Evolutionary conservation across 306 rosid species (phyloP).

Genomic region (Quercus variabilis): DNA sequence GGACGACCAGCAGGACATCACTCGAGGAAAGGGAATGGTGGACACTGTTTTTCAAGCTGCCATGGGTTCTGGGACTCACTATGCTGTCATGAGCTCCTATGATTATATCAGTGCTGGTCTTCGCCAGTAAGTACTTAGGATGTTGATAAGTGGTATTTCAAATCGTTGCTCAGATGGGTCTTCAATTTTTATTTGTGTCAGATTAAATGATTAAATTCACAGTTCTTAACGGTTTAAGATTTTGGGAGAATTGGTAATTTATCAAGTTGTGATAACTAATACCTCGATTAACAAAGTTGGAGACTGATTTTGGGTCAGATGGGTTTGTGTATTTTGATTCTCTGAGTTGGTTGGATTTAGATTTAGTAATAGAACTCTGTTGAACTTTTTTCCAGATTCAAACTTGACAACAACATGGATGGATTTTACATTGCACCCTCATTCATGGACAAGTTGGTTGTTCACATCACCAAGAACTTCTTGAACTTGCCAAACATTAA

Average conservation of each 20-base stretch:
- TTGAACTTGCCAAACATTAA: constrained; percentile 69
- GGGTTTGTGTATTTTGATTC: neutral
- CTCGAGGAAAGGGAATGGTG: constrained; percentile 85
- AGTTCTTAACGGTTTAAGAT: too few species aligned
- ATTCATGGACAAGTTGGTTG: constrained; percentile 78
- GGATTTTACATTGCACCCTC: constrained; percentile 86
- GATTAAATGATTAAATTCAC: too few species aligned
- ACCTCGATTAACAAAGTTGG: too few species aligned
- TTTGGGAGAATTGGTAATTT: too few species aligned
- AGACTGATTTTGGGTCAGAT: neutral
- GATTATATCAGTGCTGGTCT: constrained; percentile 72
- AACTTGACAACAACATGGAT: constrained; percentile 62
- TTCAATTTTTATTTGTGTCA: neutral
- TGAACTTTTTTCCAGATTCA: constrained; percentile 39
- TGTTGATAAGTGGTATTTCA: neutral
- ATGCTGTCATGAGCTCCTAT: constrained; percentile 73
- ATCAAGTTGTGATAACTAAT: too few species aligned
- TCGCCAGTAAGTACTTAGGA: constrained; percentile 54
- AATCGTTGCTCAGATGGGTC: neutral
- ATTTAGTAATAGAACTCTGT: neutral
- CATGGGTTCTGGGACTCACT: constrained; percentile 62
- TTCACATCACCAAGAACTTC: constrained; percentile 83
- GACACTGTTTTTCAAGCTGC: constrained; percentile 80
- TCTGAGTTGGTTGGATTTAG: neutral
- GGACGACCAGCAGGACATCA: constrained; percentile 89